phyloP scores from a whole-genome alignment of 345 rosid genomes.

The Balakata baccata region DNA sequence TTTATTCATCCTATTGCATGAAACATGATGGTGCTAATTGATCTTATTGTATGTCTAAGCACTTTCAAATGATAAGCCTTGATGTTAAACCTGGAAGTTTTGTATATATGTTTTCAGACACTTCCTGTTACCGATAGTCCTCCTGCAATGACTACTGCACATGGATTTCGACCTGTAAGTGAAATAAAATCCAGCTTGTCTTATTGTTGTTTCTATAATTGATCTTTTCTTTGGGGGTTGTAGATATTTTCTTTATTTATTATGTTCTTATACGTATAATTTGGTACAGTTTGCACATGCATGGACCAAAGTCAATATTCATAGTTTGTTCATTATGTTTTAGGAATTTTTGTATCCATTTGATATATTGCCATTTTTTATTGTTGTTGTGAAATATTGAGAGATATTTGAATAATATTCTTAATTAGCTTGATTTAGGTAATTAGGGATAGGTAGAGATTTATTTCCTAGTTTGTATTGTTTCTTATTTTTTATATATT shows the following conservation, averaged over 20 bases:
- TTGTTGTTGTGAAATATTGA: no score
- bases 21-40: background rate
- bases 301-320: background rate
- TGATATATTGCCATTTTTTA: no score
- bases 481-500: no score
- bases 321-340: no score
- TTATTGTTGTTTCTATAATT: background rate
- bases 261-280: background rate
- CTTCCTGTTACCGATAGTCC: conserved; percentile 48
- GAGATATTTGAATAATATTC: no score
- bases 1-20: background rate
- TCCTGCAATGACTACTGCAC: conserved; percentile 47
- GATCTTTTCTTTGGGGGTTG: background rate
- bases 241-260: background rate
- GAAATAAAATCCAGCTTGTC: conserved; percentile 41
- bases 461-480: no score
- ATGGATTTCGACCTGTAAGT: conserved; percentile 58
- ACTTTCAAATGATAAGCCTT: background rate
- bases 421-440: no score
- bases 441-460: no score
- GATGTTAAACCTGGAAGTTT: conserved; percentile 9
- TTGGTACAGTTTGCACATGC: background rate
- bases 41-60: background rate
- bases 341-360: background rate
- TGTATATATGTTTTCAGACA: conserved; percentile 40